Evolutionary conservation across 2,329 filamentous ascomycete species (phyloP).

Genomic region (Fusarium nematophilum): DNA sequence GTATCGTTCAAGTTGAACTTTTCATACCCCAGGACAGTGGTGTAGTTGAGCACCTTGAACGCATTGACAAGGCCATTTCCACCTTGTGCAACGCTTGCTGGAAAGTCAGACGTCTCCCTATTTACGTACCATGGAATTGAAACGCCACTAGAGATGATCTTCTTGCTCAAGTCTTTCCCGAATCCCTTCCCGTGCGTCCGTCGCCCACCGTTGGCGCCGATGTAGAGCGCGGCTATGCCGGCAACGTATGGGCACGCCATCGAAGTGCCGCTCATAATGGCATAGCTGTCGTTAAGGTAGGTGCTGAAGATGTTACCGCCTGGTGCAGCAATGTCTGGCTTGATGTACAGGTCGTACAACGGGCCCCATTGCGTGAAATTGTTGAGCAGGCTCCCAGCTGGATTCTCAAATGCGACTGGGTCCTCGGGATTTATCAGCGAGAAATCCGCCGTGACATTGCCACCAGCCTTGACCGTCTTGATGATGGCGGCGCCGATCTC

Average conservation of each 20-base stretch:
- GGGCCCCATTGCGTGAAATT: slow-evolving; percentile 57
- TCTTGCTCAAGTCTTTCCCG: slow-evolving; percentile 42
- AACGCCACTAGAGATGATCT: slow-evolving; percentile 49
- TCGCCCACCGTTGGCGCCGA: slow-evolving; percentile 48
- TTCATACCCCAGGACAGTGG: no score
- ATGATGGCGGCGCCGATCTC: slow-evolving; percentile 42
- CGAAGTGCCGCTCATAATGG: slow-evolving; percentile 59
- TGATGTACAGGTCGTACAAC: slow-evolving; percentile 55
- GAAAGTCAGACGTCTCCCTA: no score
- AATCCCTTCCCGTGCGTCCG: slow-evolving; percentile 45
- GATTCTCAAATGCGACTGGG: slow-evolving; percentile 36
- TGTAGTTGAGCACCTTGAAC: slow-evolving; percentile 41
- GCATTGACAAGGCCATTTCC: no score
- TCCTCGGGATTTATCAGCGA: slow-evolving; percentile 36
- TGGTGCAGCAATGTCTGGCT: slow-evolving; percentile 57
- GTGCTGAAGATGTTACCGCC: slow-evolving; percentile 56
- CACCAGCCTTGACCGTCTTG: slow-evolving; percentile 39
- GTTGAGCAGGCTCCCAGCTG: slow-evolving; percentile 50
- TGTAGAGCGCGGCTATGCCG: slow-evolving; percentile 53
- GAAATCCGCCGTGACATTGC: slow-evolving; percentile 47
- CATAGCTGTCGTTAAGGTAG: slow-evolving; percentile 48
- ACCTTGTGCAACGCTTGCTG: no score
- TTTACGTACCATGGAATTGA: not conserved
- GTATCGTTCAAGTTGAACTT: no score
- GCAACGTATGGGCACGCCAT: slow-evolving; percentile 62